Percentiles rank a stretch among this genome's conserved stretches.
Evolutionary conservation across 805 yeast species (phyloP).

Genomic region (Saccharomycopsis olivae): DNA sequence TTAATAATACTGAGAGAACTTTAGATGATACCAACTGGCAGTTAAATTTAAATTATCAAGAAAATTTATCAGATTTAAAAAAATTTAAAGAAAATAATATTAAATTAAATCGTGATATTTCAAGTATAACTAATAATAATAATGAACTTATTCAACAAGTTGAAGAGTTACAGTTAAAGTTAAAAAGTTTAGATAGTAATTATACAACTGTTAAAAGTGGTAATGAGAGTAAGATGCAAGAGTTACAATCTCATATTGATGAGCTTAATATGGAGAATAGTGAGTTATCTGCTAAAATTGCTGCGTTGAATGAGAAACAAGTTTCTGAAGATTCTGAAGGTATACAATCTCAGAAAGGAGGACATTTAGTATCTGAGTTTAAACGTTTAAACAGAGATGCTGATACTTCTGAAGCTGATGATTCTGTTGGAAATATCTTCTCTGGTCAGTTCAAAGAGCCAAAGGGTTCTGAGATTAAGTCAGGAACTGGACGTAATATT

Average conservation of each 20-base stretch:
- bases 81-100: constrained; percentile 33
- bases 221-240: constrained; percentile 33
- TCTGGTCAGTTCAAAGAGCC: constrained; percentile 28
- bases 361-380: constrained; percentile 20
- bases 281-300: constrained; percentile 30
- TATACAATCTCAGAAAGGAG: constrained; percentile 9
- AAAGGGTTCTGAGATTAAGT: constrained; percentile 26
- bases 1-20: constrained; percentile 31
- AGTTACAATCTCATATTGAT: constrained; percentile 40
- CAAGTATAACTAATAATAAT: constrained; percentile 28
- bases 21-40: constrained; percentile 57
- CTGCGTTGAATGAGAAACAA: background rate
- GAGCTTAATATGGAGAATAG: constrained; percentile 66
- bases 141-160: constrained; percentile 34
- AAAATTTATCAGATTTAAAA: constrained; percentile 24
- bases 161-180: constrained; percentile 35
- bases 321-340: constrained; percentile 10
- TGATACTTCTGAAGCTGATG: constrained; percentile 21
- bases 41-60: constrained; percentile 42
- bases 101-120: constrained; percentile 31
- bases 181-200: constrained; percentile 31
- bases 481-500: constrained; percentile 30
- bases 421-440: constrained; percentile 2
- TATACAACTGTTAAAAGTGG: constrained; percentile 28
- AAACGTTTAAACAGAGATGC: constrained; percentile 22